A percentile compares a stretch with the other conserved stretches of the same genome.
Evolutionary conservation across 495 filamentous ascomycete species (phyloP).

Genomic region (Staphylotrichum tortipilum): DNA sequence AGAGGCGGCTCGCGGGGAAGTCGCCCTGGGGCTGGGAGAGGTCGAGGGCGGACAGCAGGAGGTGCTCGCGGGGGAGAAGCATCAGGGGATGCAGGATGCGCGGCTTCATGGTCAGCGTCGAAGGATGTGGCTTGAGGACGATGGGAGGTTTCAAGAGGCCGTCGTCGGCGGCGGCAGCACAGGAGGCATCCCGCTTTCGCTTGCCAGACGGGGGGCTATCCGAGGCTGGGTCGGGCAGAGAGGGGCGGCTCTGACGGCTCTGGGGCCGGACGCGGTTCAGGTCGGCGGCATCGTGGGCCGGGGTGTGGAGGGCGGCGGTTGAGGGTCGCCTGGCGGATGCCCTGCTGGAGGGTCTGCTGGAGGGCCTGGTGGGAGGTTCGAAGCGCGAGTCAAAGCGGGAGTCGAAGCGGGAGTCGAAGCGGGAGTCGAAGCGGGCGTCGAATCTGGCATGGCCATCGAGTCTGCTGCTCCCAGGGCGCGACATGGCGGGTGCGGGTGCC

Average conservation of each 20-base stretch:
- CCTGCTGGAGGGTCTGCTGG: slow-evolving; percentile 10
- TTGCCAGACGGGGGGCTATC: slow-evolving; percentile 15
- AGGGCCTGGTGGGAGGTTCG: slow-evolving; percentile 22
- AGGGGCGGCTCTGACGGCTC: slow-evolving; percentile 7
- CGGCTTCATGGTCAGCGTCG: slow-evolving; percentile 48
- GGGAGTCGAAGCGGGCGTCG: not conserved
- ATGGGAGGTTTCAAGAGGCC: slow-evolving; percentile 41
- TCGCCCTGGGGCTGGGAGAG: slow-evolving; percentile 41
- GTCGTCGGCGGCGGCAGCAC: slow-evolving; percentile 32
- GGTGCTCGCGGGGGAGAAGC: slow-evolving; percentile 49
- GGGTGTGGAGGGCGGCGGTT: slow-evolving; percentile 2
- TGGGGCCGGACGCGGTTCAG: slow-evolving; percentile 2
- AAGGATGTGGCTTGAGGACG: slow-evolving; percentile 49
- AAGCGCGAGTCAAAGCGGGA: not conserved
- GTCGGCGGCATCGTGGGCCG: not conserved
- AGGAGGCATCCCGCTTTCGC: slow-evolving; percentile 19
- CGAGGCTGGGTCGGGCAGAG: not conserved
- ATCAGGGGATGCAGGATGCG: slow-evolving; percentile 52
- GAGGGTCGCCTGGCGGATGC: slow-evolving; percentile 3
- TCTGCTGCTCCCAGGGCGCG: slow-evolving; percentile 26
- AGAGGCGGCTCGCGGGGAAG: slow-evolving; percentile 45
- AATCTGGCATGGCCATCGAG: too few relatives aligned
- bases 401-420: slow-evolving; percentile 1
- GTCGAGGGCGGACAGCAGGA: slow-evolving; percentile 56
- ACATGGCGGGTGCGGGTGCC: slow-evolving; percentile 26